Evolutionary conservation across 192 early-diverging fungal species (phyloP), one percentile per base, ranked within the genome.

Genomic region (Rhizophagus sp.): DNA sequence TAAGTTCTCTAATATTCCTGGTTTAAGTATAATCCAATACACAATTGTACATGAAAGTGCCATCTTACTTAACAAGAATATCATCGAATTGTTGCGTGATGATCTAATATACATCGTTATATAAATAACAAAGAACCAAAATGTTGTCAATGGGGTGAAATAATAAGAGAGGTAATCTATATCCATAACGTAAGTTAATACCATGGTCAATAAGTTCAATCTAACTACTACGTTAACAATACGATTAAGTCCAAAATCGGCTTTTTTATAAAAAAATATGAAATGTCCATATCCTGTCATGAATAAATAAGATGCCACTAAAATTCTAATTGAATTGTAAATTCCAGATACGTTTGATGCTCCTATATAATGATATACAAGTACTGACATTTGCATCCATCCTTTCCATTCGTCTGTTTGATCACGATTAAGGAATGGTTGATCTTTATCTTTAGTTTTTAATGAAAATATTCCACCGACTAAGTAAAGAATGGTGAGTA

Each of bases 351-450:
- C 85, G 22, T 83, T 85, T 2, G 91, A 92, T 0, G 92, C 93
- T 33, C 90, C 92, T 63, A 88, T 83, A 80, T 90, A 88, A 80
- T 95, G 94, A 80, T 95, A 95, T 13, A 91, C 83, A 30, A 93
- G 82, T 62, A 92, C 90, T 22, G 86, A 71, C 2, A 94, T 79
- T 85, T 95, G 94, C 94, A 95, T 95, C 94, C 94, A 95, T 0
- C 94, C 94, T 80, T 93, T 93, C 94, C 94, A 95, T 82, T 95
- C 94, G 70, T 95, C 93, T 11, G 94, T 95, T 81, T 94, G 93
- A 73, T 91, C 88, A 41, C 94, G 89, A 80, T 89, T 92, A 74
- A 95, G 80, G 79, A 95, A 95, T 9, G 52, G 41, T 24, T 79
- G 77, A 47, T 87, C 88, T 73, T 83, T 82, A 8, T 82, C 81